Percentiles rank a stretch among this genome's conserved stretches.
Conservation (phyloP, 805 yeast species). For the Clavispora phyllophila region DNA sequence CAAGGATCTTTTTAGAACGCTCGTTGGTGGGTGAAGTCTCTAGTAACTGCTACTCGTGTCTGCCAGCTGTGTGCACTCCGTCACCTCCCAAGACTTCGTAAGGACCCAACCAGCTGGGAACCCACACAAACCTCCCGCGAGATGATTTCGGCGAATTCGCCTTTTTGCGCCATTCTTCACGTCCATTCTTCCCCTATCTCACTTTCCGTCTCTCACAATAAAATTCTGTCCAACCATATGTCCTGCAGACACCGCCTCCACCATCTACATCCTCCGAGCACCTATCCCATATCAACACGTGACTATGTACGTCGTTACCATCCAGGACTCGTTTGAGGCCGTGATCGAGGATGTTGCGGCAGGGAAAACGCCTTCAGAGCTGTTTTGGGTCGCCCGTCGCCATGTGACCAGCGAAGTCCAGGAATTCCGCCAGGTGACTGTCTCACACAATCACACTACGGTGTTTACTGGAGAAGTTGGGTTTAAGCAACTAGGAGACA, state of each 20-base stretch:
- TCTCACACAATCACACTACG: neutral
- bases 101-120: too few species aligned
- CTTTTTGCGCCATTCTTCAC: too few species aligned
- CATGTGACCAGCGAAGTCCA: slow-evolving; percentile 13
- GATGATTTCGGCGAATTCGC: too few species aligned
- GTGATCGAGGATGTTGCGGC: slow-evolving; percentile 34
- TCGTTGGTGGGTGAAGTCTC: too few species aligned
- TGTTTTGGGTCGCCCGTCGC: slow-evolving; percentile 42
- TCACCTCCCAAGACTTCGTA: too few species aligned
- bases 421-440: slow-evolving; percentile 4
- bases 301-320: slow-evolving; percentile 21
- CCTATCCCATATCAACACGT: neutral
- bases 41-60: too few species aligned
- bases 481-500: neutral
- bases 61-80: neutral
- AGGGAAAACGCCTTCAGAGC: slow-evolving; percentile 20
- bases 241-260: neutral
- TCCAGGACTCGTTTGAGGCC: slow-evolving; percentile 44
- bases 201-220: too few species aligned
- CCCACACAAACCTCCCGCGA: too few species aligned
- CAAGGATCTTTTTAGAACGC: too few species aligned
- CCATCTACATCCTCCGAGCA: neutral
- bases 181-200: too few species aligned
- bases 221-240: too few species aligned
- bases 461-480: slow-evolving; percentile 1